Evolutionary conservation across 331 rosid genomes (phyloP), one percentile per base, ranked within the genome.

Genomic region (Erythrophleum ivorense): DNA sequence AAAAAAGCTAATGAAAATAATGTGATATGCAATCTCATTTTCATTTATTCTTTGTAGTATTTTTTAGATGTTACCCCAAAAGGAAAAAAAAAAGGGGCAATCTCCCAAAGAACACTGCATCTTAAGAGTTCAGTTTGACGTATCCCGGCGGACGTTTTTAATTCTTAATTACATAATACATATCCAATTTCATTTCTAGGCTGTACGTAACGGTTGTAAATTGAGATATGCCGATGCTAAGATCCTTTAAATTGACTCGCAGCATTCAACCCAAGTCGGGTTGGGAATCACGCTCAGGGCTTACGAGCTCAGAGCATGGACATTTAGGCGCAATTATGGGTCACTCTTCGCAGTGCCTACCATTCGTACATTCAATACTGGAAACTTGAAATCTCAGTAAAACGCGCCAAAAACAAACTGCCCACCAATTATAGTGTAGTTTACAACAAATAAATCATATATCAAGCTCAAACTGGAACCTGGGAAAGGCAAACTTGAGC

Each of bases 371-470:
- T 48, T 75, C 77, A 65, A 19, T 3, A 76, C 63, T 55, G 52
- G 52, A 71, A 70, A 75, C 70, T 66, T 40, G 75, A 46, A 68
- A 24, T 40, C 73, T 40, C 77, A 49, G 70, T 80, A 76, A 70
- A 60, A 2, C 40, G 48, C 41, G 43, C 29, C 53, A 68, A 62
- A 66, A 64, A 73, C 65, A 58, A 58, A 43, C 69, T 71, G 34
- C 62, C 78, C 43, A 46, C 40, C 58, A 80, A 78, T 41, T 58
- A 29, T 29, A 48, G 33, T 73, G 48, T 58, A 77, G 78, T 73
- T 80, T 86, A 83, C 84, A 80, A 76, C 78, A 71, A 38, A 9
- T 6, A 71, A 68, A 69, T 21, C 19, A 49, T 71, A 55, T 34
- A 79, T 79, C 85, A 19, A 46, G 54, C 82, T 48, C 82, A 79